Conservation (phyloP, 176 grass and related monocot genomes). For the Paspalum notatum region DNA sequence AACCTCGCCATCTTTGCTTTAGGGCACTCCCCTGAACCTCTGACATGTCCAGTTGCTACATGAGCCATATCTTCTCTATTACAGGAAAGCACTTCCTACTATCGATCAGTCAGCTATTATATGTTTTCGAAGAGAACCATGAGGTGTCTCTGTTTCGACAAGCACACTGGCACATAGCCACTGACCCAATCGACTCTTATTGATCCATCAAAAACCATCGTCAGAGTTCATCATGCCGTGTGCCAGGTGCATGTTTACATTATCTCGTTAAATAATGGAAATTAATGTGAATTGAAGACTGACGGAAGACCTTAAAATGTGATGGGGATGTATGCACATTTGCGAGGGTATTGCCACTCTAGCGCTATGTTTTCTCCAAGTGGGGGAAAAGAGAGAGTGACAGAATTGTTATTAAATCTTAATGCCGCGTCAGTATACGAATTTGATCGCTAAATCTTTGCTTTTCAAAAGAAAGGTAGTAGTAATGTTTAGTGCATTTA, state of each 20-base stretch:
- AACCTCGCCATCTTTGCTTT: neutral
- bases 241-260: neutral
- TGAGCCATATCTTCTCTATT: neutral
- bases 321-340: neutral
- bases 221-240: neutral
- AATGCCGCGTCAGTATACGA: neutral
- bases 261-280: neutral
- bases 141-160: neutral
- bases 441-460: neutral
- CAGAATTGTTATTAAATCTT: neutral
- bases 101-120: neutral
- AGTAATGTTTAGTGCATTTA: neutral
- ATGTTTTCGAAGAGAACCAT: neutral
- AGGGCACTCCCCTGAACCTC: neutral
- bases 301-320: neutral
- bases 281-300: conserved; percentile 12
- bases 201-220: neutral
- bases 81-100: neutral
- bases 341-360: neutral
- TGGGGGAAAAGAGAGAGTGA: neutral
- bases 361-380: neutral
- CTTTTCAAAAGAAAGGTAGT: conserved; percentile 1
- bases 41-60: neutral
- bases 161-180: neutral
- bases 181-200: neutral